Evolutionary conservation across 805 yeast genomes (phyloP).

Genomic region (Candida anglica): DNA sequence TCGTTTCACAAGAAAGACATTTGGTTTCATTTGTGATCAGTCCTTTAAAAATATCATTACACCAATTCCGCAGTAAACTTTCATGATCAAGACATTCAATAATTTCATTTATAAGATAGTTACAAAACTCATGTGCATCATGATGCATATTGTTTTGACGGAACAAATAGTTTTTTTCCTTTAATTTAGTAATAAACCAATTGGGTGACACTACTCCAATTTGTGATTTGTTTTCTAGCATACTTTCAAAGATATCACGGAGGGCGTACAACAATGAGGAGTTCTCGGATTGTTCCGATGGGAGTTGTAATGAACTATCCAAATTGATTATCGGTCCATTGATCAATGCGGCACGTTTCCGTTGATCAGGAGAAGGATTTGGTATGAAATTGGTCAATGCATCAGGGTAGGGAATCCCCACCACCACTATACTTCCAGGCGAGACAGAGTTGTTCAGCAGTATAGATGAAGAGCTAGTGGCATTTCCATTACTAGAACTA

Average conservation of each 20-base stretch:
- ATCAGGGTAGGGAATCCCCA: slow-evolving; percentile 42
- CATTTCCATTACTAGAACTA: neutral
- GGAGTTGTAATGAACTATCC: slow-evolving; percentile 58
- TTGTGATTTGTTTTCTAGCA: slow-evolving; percentile 63
- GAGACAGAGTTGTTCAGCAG: slow-evolving; percentile 17
- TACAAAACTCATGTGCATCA: slow-evolving; percentile 96
- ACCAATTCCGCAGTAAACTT: slow-evolving; percentile 38
- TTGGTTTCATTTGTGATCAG: slow-evolving; percentile 79
- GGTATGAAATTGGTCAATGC: slow-evolving; percentile 33
- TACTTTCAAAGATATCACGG: slow-evolving; percentile 81
- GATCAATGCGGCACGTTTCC: slow-evolving; percentile 73
- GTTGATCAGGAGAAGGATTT: slow-evolving; percentile 55
- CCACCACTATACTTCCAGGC: slow-evolving; percentile 28
- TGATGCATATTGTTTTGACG: slow-evolving; percentile 89
- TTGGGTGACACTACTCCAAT: slow-evolving; percentile 86
- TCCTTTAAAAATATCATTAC: slow-evolving; percentile 80
- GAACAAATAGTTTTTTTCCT: slow-evolving; percentile 79
- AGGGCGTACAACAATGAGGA: slow-evolving; percentile 50
- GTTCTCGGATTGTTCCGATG: slow-evolving; percentile 26
- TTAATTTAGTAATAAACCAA: slow-evolving; percentile 68
- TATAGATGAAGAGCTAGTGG: neutral
- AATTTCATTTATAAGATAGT: slow-evolving; percentile 70
- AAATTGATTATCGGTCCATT: slow-evolving; percentile 82
- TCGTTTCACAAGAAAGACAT: slow-evolving; percentile 84
- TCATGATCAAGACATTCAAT: slow-evolving; percentile 54